Evolutionary conservation across 345 rosid species (phyloP), one percentile per base, ranked within the genome.

Genomic region (Melaleuca quinquenervia): DNA sequence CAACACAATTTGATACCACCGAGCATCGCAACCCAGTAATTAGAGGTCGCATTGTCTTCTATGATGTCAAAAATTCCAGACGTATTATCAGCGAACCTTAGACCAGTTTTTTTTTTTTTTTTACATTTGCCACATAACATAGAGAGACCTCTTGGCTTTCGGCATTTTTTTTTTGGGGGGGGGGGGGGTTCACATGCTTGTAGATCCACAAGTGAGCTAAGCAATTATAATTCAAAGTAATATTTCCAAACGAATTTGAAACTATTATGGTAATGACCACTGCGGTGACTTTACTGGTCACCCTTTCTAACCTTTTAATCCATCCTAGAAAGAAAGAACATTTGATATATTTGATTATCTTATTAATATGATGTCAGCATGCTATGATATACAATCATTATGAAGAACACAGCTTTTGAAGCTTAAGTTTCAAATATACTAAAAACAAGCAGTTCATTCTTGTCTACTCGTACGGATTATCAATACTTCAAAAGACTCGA

Each of bases 261-360:
- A 64, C 45, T 0, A 16, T 29, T 64, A 29, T 62, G 44, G 12
- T 70, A 32, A 32, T 0, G 13, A 1, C 6, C 0, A 27, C 9
- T 27, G 75, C 0, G 20, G 6, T 62, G 14, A 6, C 1, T 8
- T 0, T 18, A 32, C 12, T 6, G 32, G 21, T 32, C 5, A 0
- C 24, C 48, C 48, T 6, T 29, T 11, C 20, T 8, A 18, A 16
- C 6, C 78, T 64, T 64, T 1, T 32, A 64, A 1, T 20, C 1
- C 11, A 5, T 64, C 0, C 0, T 45, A 64, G 11, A 8, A 32
- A 1, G 27, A 62, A 0, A 15, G 75, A 62, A 62, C 44, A 62
- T 29, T 29, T 7, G 75, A 29, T 29, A 62, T 62, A 29, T 62
- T 8, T 16, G 3, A 29, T 29, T 62, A 29, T 29, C 36, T 62